Evolutionary conservation across 805 yeast genomes (phyloP), one percentile per base, ranked within the genome.

Genomic region (Cyberlindnera bimundalis): DNA sequence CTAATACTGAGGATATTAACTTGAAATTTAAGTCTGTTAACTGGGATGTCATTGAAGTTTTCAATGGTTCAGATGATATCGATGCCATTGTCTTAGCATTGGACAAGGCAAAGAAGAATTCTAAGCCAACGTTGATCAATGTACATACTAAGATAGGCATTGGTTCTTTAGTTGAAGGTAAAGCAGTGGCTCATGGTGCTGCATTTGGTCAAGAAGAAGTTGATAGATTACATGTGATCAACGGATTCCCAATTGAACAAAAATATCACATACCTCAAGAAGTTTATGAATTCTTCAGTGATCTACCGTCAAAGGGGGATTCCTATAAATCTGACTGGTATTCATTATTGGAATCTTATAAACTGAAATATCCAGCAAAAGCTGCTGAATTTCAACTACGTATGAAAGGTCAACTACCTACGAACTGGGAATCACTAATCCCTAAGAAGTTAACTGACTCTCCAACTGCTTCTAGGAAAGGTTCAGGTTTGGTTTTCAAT

Each of bases 201-300:
- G 96, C 99, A 57, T 79, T 91, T 67, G 88, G 89, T 76, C 70
- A 88, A 35, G 97, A 87, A 60, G 98, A 93, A 62, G 76, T 90
- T 59, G 79, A 73, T 55, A 96, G 88, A 68, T 74, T 90, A 67
- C 91, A 89, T 76, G 64, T 69, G 59, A 73, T 74, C 60, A 80
- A 79, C 58, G 97, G 97, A 45, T 89, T 91, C 74, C 75, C 89
- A 77, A 93, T 96, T 50, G 78, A 76, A 34, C 75, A 86, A 68
- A 61, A 76, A 40, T 91, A 91, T 62, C 74, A 61, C 45, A 90
- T 90, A 45, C 88, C 96, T 46, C 69, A 77, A 52, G 96, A 86
- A 59, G 97, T 93, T 47, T 73, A 79, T 58, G 84, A 81, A 55
- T 74, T 68, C 61, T 86, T 79, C 68, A 55, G 59, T 60, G 43